These are phyloP conservation scores for Acacia acuminata DNA, from an alignment of 306 rosid species.

Conservation along the genomic window DNA sequence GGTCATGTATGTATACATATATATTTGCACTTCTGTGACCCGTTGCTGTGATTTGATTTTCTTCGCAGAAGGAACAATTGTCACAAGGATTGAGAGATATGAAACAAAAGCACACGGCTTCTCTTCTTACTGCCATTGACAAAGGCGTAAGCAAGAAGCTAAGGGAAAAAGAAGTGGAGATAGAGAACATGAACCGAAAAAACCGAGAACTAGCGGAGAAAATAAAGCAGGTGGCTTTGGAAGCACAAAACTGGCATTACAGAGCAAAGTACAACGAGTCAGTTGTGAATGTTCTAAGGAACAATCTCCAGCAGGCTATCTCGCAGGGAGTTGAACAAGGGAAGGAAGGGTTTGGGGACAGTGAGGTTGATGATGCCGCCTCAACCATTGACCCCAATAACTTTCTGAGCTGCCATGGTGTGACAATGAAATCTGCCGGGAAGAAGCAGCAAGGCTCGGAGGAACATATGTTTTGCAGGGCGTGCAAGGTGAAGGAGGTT, in stretches of 20 bases:
- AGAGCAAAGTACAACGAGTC: constrained; percentile 88
- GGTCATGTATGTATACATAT: background rate
- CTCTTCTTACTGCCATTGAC: constrained; percentile 67
- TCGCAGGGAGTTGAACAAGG: constrained; percentile 85
- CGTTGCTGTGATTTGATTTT: constrained; percentile 12
- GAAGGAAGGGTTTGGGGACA: constrained; percentile 96
- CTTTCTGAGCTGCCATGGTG: constrained; percentile 46
- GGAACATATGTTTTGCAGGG: constrained; percentile 58
- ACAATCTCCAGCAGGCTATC: constrained; percentile 82
- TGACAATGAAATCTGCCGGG: constrained; percentile 32
- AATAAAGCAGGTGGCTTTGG: constrained; percentile 77
- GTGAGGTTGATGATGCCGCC: constrained; percentile 79
- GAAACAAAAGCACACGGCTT: constrained; percentile 69
- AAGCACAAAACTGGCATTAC: constrained; percentile 86
- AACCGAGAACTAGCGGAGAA: constrained; percentile 77
- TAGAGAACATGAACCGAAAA: constrained; percentile 74
- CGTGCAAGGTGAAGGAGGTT: constrained; percentile 81
- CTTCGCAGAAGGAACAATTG: constrained; percentile 74
- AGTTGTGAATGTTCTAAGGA: constrained; percentile 69
- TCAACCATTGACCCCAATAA: constrained; percentile 67
- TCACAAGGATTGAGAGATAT: constrained; percentile 79
- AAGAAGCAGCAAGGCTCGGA: constrained; percentile 50
- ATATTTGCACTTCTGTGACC: constrained; percentile 9
- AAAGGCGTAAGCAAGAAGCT: constrained; percentile 70
- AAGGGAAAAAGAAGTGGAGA: constrained; percentile 70